Conservation (phyloP, 176 grass and related monocot species). For the Phyllostachys edulis region DNA sequence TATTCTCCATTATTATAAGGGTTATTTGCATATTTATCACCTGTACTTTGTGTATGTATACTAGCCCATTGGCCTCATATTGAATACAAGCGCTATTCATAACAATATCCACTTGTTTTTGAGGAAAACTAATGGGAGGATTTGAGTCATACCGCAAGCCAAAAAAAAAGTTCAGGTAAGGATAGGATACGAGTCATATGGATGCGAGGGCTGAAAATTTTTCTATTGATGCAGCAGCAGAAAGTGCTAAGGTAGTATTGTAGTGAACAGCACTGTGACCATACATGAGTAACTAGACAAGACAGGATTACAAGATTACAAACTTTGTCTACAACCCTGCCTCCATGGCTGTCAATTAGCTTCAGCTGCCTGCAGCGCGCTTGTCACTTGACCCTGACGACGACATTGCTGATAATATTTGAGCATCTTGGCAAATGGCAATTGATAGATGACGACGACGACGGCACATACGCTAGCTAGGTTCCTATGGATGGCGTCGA, state of each 20-base stretch:
- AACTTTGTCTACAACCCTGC: not conserved
- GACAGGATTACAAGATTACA: not conserved
- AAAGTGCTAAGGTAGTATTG: not conserved
- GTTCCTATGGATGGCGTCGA: constrained; percentile 23
- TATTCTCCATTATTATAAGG: no score
- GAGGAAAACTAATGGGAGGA: not conserved
- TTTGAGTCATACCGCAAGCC: not conserved
- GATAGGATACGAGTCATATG: not conserved
- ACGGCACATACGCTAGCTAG: not conserved
- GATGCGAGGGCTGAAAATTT: not conserved
- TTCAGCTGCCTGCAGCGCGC: not conserved
- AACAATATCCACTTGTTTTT: not conserved
- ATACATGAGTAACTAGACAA: not conserved
- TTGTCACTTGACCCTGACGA: not conserved
- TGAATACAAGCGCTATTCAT: no score
- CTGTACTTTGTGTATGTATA: no score
- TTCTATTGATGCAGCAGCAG: not conserved
- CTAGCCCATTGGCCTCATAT: no score
- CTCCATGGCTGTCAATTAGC: not conserved
- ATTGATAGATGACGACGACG: not conserved
- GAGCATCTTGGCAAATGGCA: not conserved
- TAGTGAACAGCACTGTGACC: not conserved
- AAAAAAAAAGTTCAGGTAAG: not conserved
- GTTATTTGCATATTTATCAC: no score
- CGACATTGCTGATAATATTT: not conserved